phyloP scores from a whole-genome alignment of 129 eudicot genomes.

The Pseudognaphalium luteoalbum region DNA sequence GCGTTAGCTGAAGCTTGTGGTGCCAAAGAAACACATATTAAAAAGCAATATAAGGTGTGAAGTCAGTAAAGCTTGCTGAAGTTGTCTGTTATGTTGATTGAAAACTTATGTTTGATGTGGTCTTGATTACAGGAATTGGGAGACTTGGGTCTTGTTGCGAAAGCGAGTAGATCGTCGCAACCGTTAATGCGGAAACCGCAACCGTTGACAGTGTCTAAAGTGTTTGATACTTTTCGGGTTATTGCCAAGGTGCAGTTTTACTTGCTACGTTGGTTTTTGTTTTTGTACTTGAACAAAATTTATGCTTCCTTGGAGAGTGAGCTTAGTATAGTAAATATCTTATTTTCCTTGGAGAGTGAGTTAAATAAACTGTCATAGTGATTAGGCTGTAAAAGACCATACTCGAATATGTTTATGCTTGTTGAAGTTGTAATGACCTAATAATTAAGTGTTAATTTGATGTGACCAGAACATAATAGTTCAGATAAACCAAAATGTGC shows the following conservation, averaged over 20 bases:
- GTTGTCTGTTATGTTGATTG: not conserved
- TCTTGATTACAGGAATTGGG: constrained; percentile 62
- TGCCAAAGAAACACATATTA: constrained; percentile 60
- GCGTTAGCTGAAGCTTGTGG: constrained; percentile 98
- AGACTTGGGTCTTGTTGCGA: constrained; percentile 94
- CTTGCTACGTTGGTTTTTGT: not conserved
- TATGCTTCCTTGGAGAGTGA: not conserved
- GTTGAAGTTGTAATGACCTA: not conserved
- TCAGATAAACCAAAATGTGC: not conserved
- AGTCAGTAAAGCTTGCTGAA: not conserved
- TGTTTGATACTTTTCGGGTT: constrained; percentile 70
- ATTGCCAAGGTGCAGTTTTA: constrained; percentile 69
- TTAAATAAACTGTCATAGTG: not conserved
- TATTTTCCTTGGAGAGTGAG: not conserved
- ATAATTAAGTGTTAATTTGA: not conserved
- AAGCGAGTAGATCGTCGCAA: constrained; percentile 85
- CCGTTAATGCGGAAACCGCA: constrained; percentile 80
- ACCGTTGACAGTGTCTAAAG: constrained; percentile 73
- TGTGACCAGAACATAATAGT: not conserved
- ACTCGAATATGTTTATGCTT: not conserved
- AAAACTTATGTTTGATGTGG: not conserved
- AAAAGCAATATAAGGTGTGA: constrained; percentile 63
- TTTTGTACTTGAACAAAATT: not conserved
- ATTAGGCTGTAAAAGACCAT: not conserved
- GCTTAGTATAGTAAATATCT: too few relatives aligned